Evolutionary conservation across 2,329 filamentous ascomycete species (phyloP), one percentile per base, ranked within the genome.

Genomic region (Sporothrix euskadiensis): DNA sequence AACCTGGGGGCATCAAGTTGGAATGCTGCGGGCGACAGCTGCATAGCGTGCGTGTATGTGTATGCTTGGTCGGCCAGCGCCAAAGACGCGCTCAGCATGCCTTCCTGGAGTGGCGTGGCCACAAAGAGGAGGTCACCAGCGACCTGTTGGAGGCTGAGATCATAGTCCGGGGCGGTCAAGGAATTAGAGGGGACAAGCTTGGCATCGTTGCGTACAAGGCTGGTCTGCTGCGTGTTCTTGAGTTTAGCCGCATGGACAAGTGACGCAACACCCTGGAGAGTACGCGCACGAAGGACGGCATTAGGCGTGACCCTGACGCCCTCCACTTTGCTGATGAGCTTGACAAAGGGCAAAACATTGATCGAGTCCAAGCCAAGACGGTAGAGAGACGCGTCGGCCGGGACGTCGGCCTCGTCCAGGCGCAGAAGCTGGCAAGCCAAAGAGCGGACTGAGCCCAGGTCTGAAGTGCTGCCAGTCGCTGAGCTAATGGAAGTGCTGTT

Each of bases 91-190:
- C 76, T 78, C 30, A 78, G 76, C 77, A 78, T 78, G 47, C 77
- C 77, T 71, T 78, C 75, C 59, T 78, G 77, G 2, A 78, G 76
- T 4, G 77, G 77, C 19, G 77, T 78, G 16, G 77, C 77, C 8
- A 78, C 65, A 44, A 78, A 78, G 6, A 78, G 26, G 16, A 78
- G 72, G 41, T 77, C 75, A 6, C 66, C 63, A 4, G 77, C 75
- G 0, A 78, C 72, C 4, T 70, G 69, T n/a, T 49, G 26, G 35
- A 78, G 61, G 10, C 54, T 75, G 52, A 74, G 41, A 9, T 76
- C 74, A 35, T 77, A 76, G 16, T 49, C 12, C 1, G 59, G 54
- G 30, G 22, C 6, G 1, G 2, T 14, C 5, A 35, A 30, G 9
- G 16, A 6, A n/a, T 19, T 22, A 44, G 4, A 1, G 3, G 8